Conservation (phyloP, 768 basidiomycete species). For the Mycena amicta region DNA sequence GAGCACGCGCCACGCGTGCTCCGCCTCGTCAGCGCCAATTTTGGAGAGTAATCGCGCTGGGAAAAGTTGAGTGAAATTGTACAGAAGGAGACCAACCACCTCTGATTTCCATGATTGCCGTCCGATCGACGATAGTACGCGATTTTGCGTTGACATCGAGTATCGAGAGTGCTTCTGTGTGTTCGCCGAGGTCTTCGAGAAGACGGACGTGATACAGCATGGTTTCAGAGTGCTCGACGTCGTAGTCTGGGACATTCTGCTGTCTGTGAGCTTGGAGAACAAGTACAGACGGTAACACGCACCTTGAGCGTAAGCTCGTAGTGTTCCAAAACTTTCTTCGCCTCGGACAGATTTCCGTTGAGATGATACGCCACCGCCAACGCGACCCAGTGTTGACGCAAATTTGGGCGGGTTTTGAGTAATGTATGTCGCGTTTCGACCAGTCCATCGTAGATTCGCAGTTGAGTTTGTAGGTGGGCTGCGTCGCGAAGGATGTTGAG, state of each 20-base stretch:
- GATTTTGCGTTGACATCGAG: slow-evolving; percentile 68
- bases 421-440: slow-evolving; percentile 83
- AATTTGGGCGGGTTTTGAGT: slow-evolving; percentile 75
- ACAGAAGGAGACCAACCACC: slow-evolving; percentile 36
- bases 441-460: slow-evolving; percentile 76
- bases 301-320: slow-evolving; percentile 77
- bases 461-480: slow-evolving; percentile 85
- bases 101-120: slow-evolving; percentile 65
- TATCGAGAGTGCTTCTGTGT: slow-evolving; percentile 58
- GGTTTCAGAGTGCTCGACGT: slow-evolving; percentile 83
- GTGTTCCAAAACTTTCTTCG: slow-evolving; percentile 71
- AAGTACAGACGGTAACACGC: slow-evolving; percentile 19
- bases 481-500: slow-evolving; percentile 91
- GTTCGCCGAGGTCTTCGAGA: slow-evolving; percentile 72
- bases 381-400: slow-evolving; percentile 88
- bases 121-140: slow-evolving; percentile 70
- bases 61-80: slow-evolving; percentile 7
- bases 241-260: slow-evolving; percentile 76
- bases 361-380: slow-evolving; percentile 89
- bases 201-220: slow-evolving; percentile 75
- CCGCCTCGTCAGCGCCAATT: slow-evolving; percentile 67
- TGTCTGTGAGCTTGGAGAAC: slow-evolving; percentile 4
- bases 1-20: slow-evolving; percentile 77
- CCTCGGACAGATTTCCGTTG: slow-evolving; percentile 70
- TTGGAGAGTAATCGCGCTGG: slow-evolving; percentile 80